A percentile compares a stretch with the other conserved stretches of the same genome.
Conservation (phyloP, 1,284 basidiomycete species). For the Thelephora terrestris region DNA sequence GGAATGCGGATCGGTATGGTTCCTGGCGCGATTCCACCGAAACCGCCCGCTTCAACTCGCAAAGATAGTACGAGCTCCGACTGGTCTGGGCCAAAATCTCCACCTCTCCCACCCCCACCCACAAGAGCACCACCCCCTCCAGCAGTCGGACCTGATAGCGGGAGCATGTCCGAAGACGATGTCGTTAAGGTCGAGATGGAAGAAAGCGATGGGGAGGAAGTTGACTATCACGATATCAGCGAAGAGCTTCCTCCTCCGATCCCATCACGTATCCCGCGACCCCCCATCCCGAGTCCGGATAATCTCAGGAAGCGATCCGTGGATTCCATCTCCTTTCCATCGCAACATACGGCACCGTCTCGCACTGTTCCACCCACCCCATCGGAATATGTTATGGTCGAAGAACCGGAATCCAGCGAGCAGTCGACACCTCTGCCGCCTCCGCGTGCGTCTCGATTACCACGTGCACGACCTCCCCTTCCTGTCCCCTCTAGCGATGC, state of each 20-base stretch:
- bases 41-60: slow-evolving; percentile 2
- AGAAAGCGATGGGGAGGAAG: slow-evolving; percentile 59
- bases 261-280: slow-evolving; percentile 8
- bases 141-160: slow-evolving; percentile 35
- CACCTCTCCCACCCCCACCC: slow-evolving; percentile 17
- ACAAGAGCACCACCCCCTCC: slow-evolving; percentile 20
- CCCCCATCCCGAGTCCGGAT: slow-evolving; percentile 6
- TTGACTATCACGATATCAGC: slow-evolving; percentile 42
- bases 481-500: slow-evolving; percentile 25
- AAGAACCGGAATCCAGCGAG: slow-evolving; percentile 9
- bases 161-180: slow-evolving; percentile 39
- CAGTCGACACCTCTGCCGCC: slow-evolving; percentile 30
- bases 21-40: slow-evolving; percentile 21
- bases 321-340: slow-evolving; percentile 10
- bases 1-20: slow-evolving; percentile 73
- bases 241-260: slow-evolving; percentile 37
- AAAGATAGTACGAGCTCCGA: neutral
- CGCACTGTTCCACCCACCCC: slow-evolving; percentile 10
- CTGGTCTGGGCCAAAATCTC: neutral
- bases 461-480: slow-evolving; percentile 17
- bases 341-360: slow-evolving; percentile 10
- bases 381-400: slow-evolving; percentile 20
- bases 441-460: slow-evolving; percentile 29
- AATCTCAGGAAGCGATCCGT: slow-evolving; percentile 6
- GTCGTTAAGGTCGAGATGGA: slow-evolving; percentile 53